Evolutionary conservation across 2,329 filamentous ascomycete genomes (phyloP), one percentile per base, ranked within the genome.

Genomic region (Trichoderma simmonsii): DNA sequence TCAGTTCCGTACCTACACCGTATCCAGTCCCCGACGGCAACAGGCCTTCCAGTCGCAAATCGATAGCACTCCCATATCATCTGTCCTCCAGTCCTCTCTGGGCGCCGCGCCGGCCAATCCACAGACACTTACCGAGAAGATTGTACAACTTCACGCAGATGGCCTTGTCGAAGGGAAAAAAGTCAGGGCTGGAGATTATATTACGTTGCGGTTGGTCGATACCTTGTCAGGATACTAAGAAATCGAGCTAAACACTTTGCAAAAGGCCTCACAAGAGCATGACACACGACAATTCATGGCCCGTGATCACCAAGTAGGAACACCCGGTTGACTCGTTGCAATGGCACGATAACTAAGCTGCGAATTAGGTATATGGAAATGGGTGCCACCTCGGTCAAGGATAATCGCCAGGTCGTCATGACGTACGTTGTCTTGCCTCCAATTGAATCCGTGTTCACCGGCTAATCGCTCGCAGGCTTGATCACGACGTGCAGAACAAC

Each of bases 101-200:
- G 82, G 80, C n/a, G 70, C 78, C 1, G 36, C 63, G 3, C 62
- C 74, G 4, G 69, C 74, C 43, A 73, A 75, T 2, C 88, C 93
- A 0, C 94, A 97, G 82, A 98, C 93, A 3, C 82, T 97, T 66
- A 96, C 93, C 3, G 95, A 98, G 81, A 97, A 97, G 85, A 97
- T 98, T 72, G 91, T 97, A 0, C 95, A 98, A 80, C 83, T 87
- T 18, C 91, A 97, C 81, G 88, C 93, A 0, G 86, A 94, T n/a
- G 93, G 91, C 11, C 87, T 97, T 1, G 82, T 92, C 1, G 81
- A 89, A 12, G 93, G 90, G 73, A 97, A 97, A 83, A 85, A 87
- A 71, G 92, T 97, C 77, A 88, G 87, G 77, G 85, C 88, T 4
- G 94, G 95, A 78, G 94, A 97, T 86, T 98, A 96, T 84, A 90